Base-by-base conservation (phyloP, 495 filamentous ascomycete species). In the Penicillium canariense region DNA sequence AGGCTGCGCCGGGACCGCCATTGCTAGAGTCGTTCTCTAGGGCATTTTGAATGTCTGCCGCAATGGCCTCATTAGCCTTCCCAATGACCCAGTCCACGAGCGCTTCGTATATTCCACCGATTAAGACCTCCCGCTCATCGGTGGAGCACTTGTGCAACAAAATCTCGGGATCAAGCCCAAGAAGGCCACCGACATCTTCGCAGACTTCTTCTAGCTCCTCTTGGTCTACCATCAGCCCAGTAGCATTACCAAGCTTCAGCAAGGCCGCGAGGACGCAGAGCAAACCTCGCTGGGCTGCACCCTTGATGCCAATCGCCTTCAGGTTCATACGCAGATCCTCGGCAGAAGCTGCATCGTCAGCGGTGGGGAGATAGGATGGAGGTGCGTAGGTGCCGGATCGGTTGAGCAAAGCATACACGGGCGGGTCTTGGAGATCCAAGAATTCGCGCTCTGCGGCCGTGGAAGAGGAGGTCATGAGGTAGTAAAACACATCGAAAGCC, bases 401-500 rank as follows among this genome's bases (percentile, higher is more conserved):
- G 44, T 87, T 85, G 17, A 98, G 77, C 7, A 98, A 74, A 25
- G 83, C 68, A 69, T 98, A 97, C 12, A 80, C 75, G 2, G 88
- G 86, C 2, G 88, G 81, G n/a, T 82, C 79, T 70, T 91, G 88
- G 28, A 98, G 77, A 38, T 86, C 85, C n/a, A 98, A 76, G 51
- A 90, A 96, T 65, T 97, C 91, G 32, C 91, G 81, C 74, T 98
- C 94, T 1, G 91, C 90, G 1, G 87, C 87, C 2, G 91, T 95
- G 0, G 94, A 95, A 12, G 90, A 86, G 25, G 88, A 89, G 1
- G 92, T 95, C 20, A 96, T 78, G 3, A 98, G 83, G 59, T 97
- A 97, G 73, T 98, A 98, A 69, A 97, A 98, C 25, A 92, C 95
- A 65, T 98, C 92, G 61, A 97, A 98, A n/a, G 93, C 94, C 52